Base-by-base conservation (phyloP, 2,329 filamentous ascomycete species). In the Sarocladiaceae sp. region DNA sequence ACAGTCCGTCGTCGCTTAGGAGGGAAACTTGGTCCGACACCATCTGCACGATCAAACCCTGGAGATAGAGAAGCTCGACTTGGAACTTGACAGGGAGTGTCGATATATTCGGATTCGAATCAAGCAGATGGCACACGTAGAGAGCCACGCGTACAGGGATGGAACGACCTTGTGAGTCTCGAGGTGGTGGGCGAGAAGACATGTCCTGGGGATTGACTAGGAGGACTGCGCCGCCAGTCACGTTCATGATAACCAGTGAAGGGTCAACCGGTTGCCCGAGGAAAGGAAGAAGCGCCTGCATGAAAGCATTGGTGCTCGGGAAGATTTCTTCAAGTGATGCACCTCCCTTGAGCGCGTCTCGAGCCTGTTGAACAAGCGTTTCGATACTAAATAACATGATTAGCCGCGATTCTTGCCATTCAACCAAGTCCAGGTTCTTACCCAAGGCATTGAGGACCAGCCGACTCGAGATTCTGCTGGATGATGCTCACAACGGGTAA, bases 141-240 rank as follows among this genome's bases (percentile, higher is more conserved):
- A 83, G 70, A 1, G 83, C 80, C 67, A 94, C 85, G 45, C 91
- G 76, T 12, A 87, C 77, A 1, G 88, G 80, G 44, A 85, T 70
- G 2, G 88, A 88, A 24, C 82, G 78, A 0, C 85, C 85, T 50
- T 78, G 76, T 3, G 74, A 68, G 57, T 95, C 89, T 33, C 83
- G 72, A 24, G 49, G 19, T 63, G 34, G 55, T 46, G 46, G 35
- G 18, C 44, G 27, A 16, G 18, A 23, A n/a, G 20, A 12, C n/a
- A 7, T 31, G 5, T 19, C 27, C 12, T 24, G 13, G 12, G 15
- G 15, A 13, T 26, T 23, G 1, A 84, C 70, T 3, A 95, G 64
- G 51, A 84, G 81, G 5, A 85, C 76, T 1, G 79, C 78, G 3
- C 88, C 88, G 1, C 78, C 80, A 6, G 95, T 68, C 19, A 73